A percentile compares a stretch with the other conserved stretches of the same genome.
phyloP scores from a whole-genome alignment of 257 asterid species.

The Primulina huaijiensis region DNA sequence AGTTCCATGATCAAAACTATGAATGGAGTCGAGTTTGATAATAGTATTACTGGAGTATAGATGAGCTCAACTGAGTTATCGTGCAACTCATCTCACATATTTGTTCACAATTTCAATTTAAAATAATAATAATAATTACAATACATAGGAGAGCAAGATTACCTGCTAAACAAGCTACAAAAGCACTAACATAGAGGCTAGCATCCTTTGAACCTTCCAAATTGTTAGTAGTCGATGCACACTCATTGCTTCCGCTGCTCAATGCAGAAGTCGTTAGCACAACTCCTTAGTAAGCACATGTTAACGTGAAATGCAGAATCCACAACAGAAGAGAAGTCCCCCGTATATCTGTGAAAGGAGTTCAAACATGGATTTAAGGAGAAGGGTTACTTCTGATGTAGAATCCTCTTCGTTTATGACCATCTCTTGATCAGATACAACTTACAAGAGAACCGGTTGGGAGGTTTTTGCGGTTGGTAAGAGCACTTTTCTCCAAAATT shows the following conservation, averaged over 20 bases:
- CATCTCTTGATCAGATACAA: constrained; percentile 20
- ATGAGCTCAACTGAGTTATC: not conserved
- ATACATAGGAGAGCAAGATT: not conserved
- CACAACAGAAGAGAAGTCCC: constrained; percentile 32
- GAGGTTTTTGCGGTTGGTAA: constrained; percentile 22
- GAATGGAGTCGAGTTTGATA: not conserved
- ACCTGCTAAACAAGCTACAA: constrained; percentile 32
- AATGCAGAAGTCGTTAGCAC: constrained; percentile 29
- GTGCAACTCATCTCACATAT: no score
- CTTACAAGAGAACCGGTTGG: constrained; percentile 25
- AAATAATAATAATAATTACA: no score
- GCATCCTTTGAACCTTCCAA: not conserved
- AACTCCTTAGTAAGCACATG: constrained; percentile 32
- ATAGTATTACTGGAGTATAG: not conserved
- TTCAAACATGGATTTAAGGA: constrained; percentile 8
- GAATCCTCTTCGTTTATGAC: constrained; percentile 21
- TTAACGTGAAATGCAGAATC: constrained; percentile 27
- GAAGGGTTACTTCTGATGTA: constrained; percentile 12
- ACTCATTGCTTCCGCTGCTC: constrained; percentile 26
- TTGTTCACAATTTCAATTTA: not conserved
- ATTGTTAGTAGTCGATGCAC: constrained; percentile 8
- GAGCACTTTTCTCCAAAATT: constrained; percentile 31
- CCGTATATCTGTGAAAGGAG: constrained; percentile 27
- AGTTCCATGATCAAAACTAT: not conserved
- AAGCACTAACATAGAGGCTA: constrained; percentile 23